phyloP scores from a whole-genome alignment of 345 rosid genomes.

The Brassica incana region DNA sequence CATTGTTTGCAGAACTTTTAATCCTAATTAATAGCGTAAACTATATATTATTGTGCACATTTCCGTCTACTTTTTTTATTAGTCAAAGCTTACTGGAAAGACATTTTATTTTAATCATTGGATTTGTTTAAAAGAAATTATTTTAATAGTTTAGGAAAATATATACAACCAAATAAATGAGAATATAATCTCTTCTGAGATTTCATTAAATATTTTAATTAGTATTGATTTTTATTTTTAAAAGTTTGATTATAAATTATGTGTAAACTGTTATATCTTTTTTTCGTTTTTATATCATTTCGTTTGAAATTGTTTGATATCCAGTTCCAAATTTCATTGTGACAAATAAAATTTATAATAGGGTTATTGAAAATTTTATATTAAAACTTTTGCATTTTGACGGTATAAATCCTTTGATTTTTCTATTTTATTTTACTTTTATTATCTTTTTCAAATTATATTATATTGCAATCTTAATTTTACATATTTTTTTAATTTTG shows the following conservation, averaged over 20 bases:
- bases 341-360: background rate
- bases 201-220: background rate
- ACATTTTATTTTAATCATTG: background rate
- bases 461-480: too few relatives aligned
- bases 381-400: background rate
- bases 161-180: background rate
- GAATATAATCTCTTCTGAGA: background rate
- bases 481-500: too few relatives aligned
- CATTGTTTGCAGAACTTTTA: background rate
- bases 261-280: background rate
- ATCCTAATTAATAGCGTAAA: background rate
- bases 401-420: background rate
- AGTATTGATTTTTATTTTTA: too few relatives aligned
- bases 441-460: too few relatives aligned
- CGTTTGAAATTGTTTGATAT: background rate
- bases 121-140: too few relatives aligned
- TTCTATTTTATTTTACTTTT: background rate
- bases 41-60: background rate
- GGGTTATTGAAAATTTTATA: too few relatives aligned
- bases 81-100: background rate
- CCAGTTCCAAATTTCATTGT: background rate
- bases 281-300: background rate
- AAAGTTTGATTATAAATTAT: too few relatives aligned
- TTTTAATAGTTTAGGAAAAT: background rate
- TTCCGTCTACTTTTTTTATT: background rate